phyloP scores from a whole-genome alignment of 257 asterid species.

The Solanum pimpinellifolium region DNA sequence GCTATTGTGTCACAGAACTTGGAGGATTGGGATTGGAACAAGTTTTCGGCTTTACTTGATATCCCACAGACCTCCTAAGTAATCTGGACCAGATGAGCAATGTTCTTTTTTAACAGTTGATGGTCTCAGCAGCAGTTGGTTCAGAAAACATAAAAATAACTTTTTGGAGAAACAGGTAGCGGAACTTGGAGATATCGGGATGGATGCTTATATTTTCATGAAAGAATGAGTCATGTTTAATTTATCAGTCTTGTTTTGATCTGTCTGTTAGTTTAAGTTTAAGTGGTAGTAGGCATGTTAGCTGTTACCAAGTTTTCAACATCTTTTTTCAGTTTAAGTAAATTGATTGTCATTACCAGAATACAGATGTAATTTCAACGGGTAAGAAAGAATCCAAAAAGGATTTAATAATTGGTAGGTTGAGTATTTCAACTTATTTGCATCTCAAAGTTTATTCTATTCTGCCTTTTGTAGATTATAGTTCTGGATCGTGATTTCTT shows the following conservation, averaged over 20 bases:
- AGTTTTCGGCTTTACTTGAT: conserved; percentile 13
- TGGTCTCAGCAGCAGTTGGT: not conserved
- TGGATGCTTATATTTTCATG: not conserved
- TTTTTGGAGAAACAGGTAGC: not conserved
- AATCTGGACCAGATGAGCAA: conserved; percentile 21
- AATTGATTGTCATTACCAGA: not conserved
- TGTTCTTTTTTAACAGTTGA: not conserved
- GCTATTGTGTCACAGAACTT: conserved; percentile 29
- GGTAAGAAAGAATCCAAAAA: not conserved
- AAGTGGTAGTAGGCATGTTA: not conserved
- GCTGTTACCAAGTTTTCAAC: not conserved
- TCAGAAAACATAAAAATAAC: not conserved
- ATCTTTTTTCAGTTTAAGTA: not conserved
- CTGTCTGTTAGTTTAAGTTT: not conserved
- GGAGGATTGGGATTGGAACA: conserved; percentile 39
- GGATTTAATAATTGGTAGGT: not conserved
- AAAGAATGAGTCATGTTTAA: not conserved
- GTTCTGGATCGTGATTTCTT: not conserved
- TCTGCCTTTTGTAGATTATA: not conserved
- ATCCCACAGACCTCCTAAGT: conserved; percentile 57
- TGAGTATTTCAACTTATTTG: not conserved
- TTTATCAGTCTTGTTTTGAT: not conserved
- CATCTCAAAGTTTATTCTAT: not conserved
- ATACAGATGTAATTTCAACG: not conserved
- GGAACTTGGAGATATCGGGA: not conserved